Conservation (phyloP, 192 early-diverging fungal genomes). For the Backusella mclennaniae region DNA sequence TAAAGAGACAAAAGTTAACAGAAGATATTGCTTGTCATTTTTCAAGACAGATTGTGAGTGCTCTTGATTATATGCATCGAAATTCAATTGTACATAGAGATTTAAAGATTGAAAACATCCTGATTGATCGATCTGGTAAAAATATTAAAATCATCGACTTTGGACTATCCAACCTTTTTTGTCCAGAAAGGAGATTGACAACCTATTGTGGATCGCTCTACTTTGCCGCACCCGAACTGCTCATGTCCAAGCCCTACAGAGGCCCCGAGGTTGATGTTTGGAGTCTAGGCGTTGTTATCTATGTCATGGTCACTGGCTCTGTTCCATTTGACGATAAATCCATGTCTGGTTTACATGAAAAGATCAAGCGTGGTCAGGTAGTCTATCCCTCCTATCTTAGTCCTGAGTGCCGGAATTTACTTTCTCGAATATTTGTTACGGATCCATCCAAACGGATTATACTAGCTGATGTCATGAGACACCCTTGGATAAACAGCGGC, state of each 20-base stretch:
- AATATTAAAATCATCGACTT: constrained; percentile 88
- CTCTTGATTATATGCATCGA: constrained; percentile 54
- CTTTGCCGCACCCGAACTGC: constrained; percentile 85
- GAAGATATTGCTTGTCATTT: constrained; percentile 75
- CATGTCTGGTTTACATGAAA: constrained; percentile 80
- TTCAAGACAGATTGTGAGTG: constrained; percentile 74
- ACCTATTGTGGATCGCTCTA: constrained; percentile 71
- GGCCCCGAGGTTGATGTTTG: constrained; percentile 91
- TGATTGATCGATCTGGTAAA: constrained; percentile 59
- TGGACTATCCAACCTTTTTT: constrained; percentile 77
- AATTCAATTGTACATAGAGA: constrained; percentile 72
- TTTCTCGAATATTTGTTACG: constrained; percentile 70
- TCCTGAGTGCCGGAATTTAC: constrained; percentile 58
- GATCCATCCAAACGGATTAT: constrained; percentile 67
- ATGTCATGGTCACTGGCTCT: constrained; percentile 80
- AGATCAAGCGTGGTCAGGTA: constrained; percentile 78
- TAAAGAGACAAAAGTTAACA: constrained; percentile 73
- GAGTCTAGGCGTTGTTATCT: constrained; percentile 86
- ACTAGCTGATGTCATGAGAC: constrained; percentile 66
- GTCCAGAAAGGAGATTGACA: constrained; percentile 48
- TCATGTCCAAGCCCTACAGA: constrained; percentile 74
- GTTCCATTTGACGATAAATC: constrained; percentile 86
- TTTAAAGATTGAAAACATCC: constrained; percentile 83
- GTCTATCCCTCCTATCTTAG: constrained; percentile 70
- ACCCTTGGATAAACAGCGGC: constrained; percentile 77